Conservation (phyloP, 768 basidiomycete species). For the Suillus subluteus region DNA sequence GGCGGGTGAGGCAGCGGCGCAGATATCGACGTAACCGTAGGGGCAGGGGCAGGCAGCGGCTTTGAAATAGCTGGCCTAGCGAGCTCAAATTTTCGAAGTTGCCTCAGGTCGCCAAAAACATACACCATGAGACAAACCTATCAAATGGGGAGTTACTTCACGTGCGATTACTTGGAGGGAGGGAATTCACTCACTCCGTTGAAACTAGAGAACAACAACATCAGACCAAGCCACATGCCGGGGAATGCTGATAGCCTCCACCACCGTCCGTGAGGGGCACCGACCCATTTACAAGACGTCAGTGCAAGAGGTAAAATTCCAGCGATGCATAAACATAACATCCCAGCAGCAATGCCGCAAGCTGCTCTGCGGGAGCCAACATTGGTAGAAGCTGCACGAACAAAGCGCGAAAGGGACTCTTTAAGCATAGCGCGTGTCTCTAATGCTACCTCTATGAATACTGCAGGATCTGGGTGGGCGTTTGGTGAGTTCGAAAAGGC, state of each 20-base stretch:
- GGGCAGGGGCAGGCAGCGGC: constrained; percentile 26
- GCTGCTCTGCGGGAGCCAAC: constrained; percentile 72
- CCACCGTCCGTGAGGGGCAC: constrained; percentile 47
- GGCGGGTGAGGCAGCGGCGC: constrained; percentile 16
- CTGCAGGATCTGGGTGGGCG: constrained; percentile 63
- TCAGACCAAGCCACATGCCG: constrained; percentile 71
- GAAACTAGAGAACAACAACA: constrained; percentile 61
- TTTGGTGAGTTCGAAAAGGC: constrained; percentile 32
- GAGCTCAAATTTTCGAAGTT: constrained; percentile 80
- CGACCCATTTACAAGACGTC: constrained; percentile 40
- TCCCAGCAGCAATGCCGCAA: constrained; percentile 70
- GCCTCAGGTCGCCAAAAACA: constrained; percentile 77
- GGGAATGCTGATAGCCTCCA: constrained; percentile 62
- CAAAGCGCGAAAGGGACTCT: constrained; percentile 66
- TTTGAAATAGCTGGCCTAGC: constrained; percentile 65
- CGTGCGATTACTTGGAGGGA: neutral
- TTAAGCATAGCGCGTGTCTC: constrained; percentile 63
- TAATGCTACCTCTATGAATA: constrained; percentile 62
- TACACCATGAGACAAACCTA: constrained; percentile 74
- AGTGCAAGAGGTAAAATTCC: constrained; percentile 58
- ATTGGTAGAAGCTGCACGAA: constrained; percentile 65
- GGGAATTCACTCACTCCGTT: constrained; percentile 54
- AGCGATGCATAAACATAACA: constrained; percentile 49
- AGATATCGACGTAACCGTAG: constrained; percentile 16
- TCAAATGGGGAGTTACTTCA: constrained; percentile 4